These are phyloP conservation scores for Lumnitzera racemosa DNA, from an alignment of 345 rosid genomes.

Conservation along the genomic window DNA sequence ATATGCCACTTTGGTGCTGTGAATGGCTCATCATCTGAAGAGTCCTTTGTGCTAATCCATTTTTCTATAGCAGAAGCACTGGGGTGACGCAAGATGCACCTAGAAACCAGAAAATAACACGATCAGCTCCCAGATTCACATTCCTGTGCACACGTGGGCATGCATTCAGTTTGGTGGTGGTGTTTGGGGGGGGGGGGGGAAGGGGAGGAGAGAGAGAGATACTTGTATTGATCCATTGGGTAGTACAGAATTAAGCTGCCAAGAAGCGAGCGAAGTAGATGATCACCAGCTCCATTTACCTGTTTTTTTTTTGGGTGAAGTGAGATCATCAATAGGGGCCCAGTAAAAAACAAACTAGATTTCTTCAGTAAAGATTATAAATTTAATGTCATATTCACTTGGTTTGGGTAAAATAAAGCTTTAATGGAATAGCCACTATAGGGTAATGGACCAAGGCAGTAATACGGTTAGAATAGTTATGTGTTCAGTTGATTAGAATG, in stretches of 20 bases:
- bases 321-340: background rate
- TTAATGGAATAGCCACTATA: no score
- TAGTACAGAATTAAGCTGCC: conserved; percentile 87
- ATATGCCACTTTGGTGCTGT: conserved; percentile 79
- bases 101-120: conserved; percentile 19
- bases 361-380: background rate
- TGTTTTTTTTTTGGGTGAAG: conserved; percentile 8
- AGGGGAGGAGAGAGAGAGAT: conserved; percentile 14
- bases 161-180: background rate
- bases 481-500: no score
- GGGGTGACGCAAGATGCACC: conserved; percentile 75
- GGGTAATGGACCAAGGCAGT: no score
- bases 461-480: no score
- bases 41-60: conserved; percentile 92
- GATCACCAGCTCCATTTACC: conserved; percentile 97
- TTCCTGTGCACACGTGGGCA: no score
- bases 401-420: background rate
- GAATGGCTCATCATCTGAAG: conserved; percentile 37
- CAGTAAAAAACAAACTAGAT: background rate
- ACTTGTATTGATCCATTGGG: conserved; percentile 90
- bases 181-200: background rate
- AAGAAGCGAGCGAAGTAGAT: conserved; percentile 81
- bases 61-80: conserved; percentile 72
- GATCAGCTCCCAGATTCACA: no score
- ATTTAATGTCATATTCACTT: background rate